Conservation (phyloP, 768 basidiomycete genomes). For the Podaxis sp. region DNA sequence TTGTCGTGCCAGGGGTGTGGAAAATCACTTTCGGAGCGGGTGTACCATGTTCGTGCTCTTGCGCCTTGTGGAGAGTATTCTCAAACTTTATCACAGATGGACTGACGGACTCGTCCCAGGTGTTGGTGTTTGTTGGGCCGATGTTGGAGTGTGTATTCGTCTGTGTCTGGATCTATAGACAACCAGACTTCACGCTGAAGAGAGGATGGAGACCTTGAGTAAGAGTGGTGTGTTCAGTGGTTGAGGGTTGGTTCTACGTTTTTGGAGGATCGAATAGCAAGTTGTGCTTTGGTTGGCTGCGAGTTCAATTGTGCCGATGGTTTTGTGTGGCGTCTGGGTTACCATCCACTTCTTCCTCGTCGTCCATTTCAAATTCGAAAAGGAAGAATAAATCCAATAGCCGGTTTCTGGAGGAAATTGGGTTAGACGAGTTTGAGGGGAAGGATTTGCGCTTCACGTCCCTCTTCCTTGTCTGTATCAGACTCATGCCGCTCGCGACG, state of each 20-base stretch:
- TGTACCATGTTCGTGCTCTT: background rate
- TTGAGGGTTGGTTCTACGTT: constrained; percentile 76
- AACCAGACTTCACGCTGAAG: background rate
- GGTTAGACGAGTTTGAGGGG: constrained; percentile 59
- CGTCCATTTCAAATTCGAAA: background rate
- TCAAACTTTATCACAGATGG: background rate
- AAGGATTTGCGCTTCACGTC: constrained; percentile 70
- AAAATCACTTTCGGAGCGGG: background rate
- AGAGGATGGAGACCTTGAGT: constrained; percentile 20
- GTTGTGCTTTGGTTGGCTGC: constrained; percentile 72
- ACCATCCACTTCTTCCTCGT: background rate
- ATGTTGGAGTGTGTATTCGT: constrained; percentile 10
- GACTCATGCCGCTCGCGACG: constrained; percentile 80
- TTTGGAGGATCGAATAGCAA: constrained; percentile 85
- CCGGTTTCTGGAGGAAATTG: constrained; percentile 23
- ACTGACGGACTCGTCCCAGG: background rate
- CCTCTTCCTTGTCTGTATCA: constrained; percentile 64
- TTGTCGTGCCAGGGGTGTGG: background rate
- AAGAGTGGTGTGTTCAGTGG: constrained; percentile 47
- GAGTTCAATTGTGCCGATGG: constrained; percentile 58
- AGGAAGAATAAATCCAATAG: background rate
- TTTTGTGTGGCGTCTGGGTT: constrained; percentile 46
- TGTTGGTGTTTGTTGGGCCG: background rate
- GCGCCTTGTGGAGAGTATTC: background rate
- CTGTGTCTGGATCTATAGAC: background rate